phyloP scores from a whole-genome alignment of 2,329 filamentous ascomycete genomes.

The Pestalotiopsis sp. region DNA sequence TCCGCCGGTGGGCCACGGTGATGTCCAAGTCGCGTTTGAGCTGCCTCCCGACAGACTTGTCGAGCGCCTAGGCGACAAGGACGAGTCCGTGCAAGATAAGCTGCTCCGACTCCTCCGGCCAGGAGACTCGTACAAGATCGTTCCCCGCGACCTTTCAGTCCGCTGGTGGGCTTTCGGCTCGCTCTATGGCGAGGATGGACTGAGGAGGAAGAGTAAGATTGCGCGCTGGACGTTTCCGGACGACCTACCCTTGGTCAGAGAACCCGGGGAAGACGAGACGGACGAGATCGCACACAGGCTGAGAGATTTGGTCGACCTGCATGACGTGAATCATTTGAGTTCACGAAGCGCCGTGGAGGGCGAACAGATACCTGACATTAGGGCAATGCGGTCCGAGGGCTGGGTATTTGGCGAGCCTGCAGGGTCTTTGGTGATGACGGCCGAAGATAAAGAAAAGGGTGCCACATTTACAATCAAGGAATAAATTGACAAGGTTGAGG shows the following conservation, averaged over 20 bases:
- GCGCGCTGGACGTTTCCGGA: background rate
- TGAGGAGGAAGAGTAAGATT: background rate
- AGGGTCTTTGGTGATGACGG: background rate
- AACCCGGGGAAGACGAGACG: constrained; percentile 2
- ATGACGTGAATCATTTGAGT: constrained; percentile 4
- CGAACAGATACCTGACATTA: background rate
- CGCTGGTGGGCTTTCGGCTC: constrained; percentile 6
- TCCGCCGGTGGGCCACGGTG: background rate
- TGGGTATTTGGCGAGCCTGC: background rate
- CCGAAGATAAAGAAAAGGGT: background rate
- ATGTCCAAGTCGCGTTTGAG: constrained; percentile 3
- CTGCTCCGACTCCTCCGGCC: constrained; percentile 7
- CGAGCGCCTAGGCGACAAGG: background rate
- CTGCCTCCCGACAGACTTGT: background rate
- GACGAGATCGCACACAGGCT: constrained; percentile 7
- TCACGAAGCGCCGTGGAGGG: constrained; percentile 6
- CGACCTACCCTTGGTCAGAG: background rate
- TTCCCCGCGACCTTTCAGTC: background rate
- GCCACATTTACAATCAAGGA: background rate
- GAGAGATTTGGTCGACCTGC: constrained; percentile 9
- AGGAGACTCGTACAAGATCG: constrained; percentile 1
- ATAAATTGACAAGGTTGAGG: background rate
- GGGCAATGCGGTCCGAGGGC: background rate
- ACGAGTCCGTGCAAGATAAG: background rate
- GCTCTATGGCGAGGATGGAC: background rate